Evolutionary conservation across 164 flowering plant genomes (phyloP).

Genomic region (Saururus chinensis): DNA sequence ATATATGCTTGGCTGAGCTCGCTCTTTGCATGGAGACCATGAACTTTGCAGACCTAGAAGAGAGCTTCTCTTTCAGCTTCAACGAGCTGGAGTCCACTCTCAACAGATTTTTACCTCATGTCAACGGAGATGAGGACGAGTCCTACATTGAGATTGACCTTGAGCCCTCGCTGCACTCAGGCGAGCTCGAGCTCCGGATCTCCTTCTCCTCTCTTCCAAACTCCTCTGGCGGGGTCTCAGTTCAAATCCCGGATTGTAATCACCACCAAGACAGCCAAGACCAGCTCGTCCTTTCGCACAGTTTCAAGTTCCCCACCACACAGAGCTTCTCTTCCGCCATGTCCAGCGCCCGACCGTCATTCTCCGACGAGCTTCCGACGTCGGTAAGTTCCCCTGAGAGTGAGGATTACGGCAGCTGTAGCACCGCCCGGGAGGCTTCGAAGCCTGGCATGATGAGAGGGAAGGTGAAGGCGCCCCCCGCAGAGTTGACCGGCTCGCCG

Average conservation of each 20-base stretch:
- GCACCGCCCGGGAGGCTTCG: not conserved
- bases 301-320: not conserved
- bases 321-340: not conserved
- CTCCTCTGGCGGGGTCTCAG: not conserved
- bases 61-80: constrained; percentile 25
- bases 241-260: not conserved
- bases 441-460: not conserved
- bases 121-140: constrained; percentile 10
- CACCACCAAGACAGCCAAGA: not conserved
- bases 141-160: constrained; percentile 27
- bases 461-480: not conserved
- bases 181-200: constrained; percentile 14
- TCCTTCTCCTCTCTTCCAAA: constrained; percentile 19
- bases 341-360: not conserved
- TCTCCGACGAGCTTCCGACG: not conserved
- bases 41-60: constrained; percentile 1
- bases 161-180: constrained; percentile 1
- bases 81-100: constrained; percentile 6
- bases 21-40: not conserved
- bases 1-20: too few relatives aligned
- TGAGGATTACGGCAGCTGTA: not conserved
- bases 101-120: not conserved
- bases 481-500: not conserved
- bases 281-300: not conserved
- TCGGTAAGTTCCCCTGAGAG: not conserved